Evolutionary conservation across 2,329 filamentous ascomycete species (phyloP).

Genomic region (Phialophora verrucosa): DNA sequence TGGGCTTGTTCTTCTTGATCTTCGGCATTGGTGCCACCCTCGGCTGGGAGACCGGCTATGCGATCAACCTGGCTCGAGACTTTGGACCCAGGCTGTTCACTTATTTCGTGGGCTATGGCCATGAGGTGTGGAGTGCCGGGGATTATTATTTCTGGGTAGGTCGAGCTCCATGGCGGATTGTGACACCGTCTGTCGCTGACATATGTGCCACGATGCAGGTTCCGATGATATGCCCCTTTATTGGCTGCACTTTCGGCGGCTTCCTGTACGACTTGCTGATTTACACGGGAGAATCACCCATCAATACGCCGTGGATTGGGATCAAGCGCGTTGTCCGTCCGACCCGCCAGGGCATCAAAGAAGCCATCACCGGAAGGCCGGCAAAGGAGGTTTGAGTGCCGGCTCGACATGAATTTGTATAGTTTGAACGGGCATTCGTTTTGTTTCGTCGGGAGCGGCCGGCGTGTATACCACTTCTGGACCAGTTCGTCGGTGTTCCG

Average conservation of each 20-base stretch:
- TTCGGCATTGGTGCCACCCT: constrained; percentile 71
- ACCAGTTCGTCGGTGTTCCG: not conserved
- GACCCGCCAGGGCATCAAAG: constrained; percentile 30
- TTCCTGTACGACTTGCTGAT: constrained; percentile 67
- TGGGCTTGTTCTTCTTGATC: constrained; percentile 69
- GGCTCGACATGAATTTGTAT: not conserved
- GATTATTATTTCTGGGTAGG: constrained; percentile 70
- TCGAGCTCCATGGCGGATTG: not conserved
- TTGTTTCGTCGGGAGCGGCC: not conserved
- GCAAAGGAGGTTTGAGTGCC: constrained; percentile 31
- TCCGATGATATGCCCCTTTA: constrained; percentile 69
- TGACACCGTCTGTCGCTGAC: constrained; percentile 2
- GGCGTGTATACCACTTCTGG: not conserved
- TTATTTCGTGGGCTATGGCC: constrained; percentile 66
- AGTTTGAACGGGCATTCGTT: not conserved
- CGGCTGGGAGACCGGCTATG: constrained; percentile 72
- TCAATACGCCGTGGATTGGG: constrained; percentile 68
- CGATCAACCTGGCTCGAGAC: constrained; percentile 70
- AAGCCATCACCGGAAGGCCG: constrained; percentile 33
- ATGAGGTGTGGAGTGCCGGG: constrained; percentile 62
- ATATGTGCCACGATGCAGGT: constrained; percentile 52
- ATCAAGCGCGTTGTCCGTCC: constrained; percentile 55
- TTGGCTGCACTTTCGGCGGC: constrained; percentile 64
- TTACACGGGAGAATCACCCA: constrained; percentile 67
- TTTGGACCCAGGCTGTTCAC: constrained; percentile 68